Base-by-base conservation (phyloP, 75 land plant genomes). In the Selaginella tamariscina region DNA sequence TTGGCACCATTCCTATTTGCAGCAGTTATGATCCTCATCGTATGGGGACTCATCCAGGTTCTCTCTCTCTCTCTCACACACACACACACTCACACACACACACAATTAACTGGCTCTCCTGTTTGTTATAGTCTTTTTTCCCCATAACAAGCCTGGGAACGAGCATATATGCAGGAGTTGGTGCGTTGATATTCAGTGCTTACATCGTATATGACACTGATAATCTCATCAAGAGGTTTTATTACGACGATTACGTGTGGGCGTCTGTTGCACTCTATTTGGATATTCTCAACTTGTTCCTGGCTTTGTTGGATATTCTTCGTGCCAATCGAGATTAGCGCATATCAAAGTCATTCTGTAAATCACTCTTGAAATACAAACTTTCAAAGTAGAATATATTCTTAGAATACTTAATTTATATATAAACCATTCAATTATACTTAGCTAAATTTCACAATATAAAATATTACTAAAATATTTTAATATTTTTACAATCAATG, bases 181-280 rank as follows among this genome's bases (percentile, higher is more conserved):
- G 62, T 2, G 62, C 62, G 24, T 5, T 59, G 23, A 59, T 59
- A 2, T 59, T 59, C 62, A 59, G 62, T n/a, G 62, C 62, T 5
- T 59, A 59, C 23, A 59, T 59, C 26, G 26, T 59, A 2, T 59
- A 59, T n/a, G 62, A 59, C 62, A 59, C 62, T 8, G 62, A 59
- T 23, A 59, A 59, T 59, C 62, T 59, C 26, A 59, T 59, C 62
- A 59, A 59, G 62, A 8, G 62, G 9, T 59, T 59, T 23, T 5
- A 21, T 23, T 59, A 59, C 26, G 62, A 59, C 62, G 62, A 59
- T n/a, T 59, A 59, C 62, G 26, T 59, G 8, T 59, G 62, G 62
- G 62, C 62, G 5, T 59, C 62, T n/a, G 21, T 59, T 5, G 23
- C 62, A 23, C 62, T 59, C 26, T 59, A 59, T n/a, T 23, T 59